Base-by-base conservation (phyloP, 768 basidiomycete genomes). In the Stropharia rugosoannulata region DNA sequence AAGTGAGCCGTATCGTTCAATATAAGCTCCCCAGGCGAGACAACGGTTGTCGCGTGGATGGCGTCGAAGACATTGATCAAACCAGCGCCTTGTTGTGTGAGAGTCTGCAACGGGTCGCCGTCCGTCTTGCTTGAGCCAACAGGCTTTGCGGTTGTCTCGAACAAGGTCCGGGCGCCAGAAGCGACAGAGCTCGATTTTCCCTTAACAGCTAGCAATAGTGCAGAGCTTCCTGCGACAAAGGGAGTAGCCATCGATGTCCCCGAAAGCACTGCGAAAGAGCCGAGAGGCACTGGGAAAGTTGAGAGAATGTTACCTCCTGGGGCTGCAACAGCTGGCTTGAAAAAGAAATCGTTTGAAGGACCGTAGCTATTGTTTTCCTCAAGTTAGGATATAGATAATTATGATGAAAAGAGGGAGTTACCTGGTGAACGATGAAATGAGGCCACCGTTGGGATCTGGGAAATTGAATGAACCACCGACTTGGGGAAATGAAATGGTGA, bases 1-100 rank as follows among this genome's bases (percentile, higher is more conserved):
- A 82, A 81, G 63, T 84, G 73, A 7, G 80, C 76, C 3, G 86
- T 87, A 64, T 87, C 86, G 59, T 89, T 89, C 39, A 86, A 68
- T 37, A 81, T 60, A n/a, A 88, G 70, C 62, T 86, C 79, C 12
- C 78, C 75, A 5, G 84, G 84, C 4, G 79, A 75, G 25, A 88
- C 68, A 38, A 80, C 64, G 4, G 83, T 79, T 0, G 74, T 77
- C 4, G 79, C 70, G 49, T 80, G 75, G 44, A 87, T 72, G 0
- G 86, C 85, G 52, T 80, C 75, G 65, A 77, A 83, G 11, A 82
- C 81, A 55, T 87, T 73, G 51, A 87, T 71, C 46, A 85, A 62
- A 11, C 83, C 83, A 10, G 81, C 77, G 41, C 83, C 83, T 59
- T 82, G 81, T 54, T 81, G 78, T 0, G 80, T 74, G 7, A 76